Evolutionary conservation across 331 rosid genomes (phyloP), one percentile per base, ranked within the genome.

Genomic region (Quercus phellos): DNA sequence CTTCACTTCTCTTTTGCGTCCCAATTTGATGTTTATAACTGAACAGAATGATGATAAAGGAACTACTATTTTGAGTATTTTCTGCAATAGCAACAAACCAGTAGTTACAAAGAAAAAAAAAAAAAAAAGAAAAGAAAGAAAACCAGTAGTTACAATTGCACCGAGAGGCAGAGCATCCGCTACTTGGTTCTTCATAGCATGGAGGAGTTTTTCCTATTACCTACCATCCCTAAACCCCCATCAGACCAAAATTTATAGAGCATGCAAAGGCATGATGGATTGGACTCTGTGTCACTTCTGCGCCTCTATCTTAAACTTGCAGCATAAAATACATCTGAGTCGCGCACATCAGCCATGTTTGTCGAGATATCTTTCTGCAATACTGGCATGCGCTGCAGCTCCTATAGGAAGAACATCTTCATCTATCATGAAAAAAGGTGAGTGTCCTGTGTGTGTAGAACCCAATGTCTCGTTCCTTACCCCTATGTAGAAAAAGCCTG

Each of bases 371-470:
- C 99, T 90, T 81, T 94, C 99, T 24, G 97, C 97, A 58, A 94
- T 90, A 70, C 91, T 89, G 58, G 99, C 97, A 53, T 94, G 97
- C 74, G 85, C 80, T 8, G 97, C 96, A 6, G 97, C 99, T 0
- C 99, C 99, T 5, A 84, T 71, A 2, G 97, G 97, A 1, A 94
- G 88, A 77, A 78, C 91, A 5, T 94, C 91, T 83, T 94, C 99
- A 21, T 94, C 99, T 19, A 94, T 92, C 95, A 88, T 92, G 74
- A 94, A 94, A 74, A 92, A 81, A 6, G 99, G 97, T 0, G 99
- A 94, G 83, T 94, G 99, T 4, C 97, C 99, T 0, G 98, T 94
- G 90, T 94, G 95, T 55, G 78, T 85, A 53, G 99, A 94, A 4
- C 99, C 99, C 24, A 94, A 56, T n/a, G 97, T 92, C 78, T 94